Evolutionary conservation across 768 basidiomycete genomes (phyloP), one percentile per base, ranked within the genome.

Genomic region (Obba rivulosa): DNA sequence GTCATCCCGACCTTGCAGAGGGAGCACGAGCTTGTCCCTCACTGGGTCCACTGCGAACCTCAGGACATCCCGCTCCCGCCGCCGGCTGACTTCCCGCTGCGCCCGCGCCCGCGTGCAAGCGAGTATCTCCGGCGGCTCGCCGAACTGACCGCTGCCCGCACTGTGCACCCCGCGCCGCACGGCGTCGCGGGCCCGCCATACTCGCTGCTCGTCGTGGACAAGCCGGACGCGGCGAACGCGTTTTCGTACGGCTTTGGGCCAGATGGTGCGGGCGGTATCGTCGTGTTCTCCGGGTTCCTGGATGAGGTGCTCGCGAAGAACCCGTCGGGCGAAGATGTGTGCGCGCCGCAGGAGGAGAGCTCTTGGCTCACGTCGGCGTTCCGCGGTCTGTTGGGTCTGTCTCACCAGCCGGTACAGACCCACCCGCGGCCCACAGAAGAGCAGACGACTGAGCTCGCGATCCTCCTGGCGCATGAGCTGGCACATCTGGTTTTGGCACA

Each of bases 171-270:
- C 11, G 67, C 72, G 18, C 72, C 81, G 3, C 83, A 85, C 52
- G 63, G 72, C 18, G 76, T 85, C 39, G 70, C 87, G 9, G 92
- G 91, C 0, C 89, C 92, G 23, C 92, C 92, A 0, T 98, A 94
- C 62, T 87, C 90, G 28, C 69, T 99, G 5, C 75, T 99, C 38
- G 64, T 99, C n/a, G 80, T 95, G 40, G 90, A 97, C 43, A 82
- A 84, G 51, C 84, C 90, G 1, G 85, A 89, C 50, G 73, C 81
- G 2, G 76, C 80, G 8, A 99, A 97, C 60, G 95, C 96, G 1
- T 96, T 99, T 65, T 90, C 87, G 1, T 97, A 94, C 61, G 95
- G 95, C 1, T 98, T 97, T 56, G 92, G 92, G 11, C 86, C 90
- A 2, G 81, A 92, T 58, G 87, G 90, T 34, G 90, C 85, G 0